Evolutionary conservation across 1,284 basidiomycete species (phyloP), one percentile per base, ranked within the genome.

Genomic region (Earliella scabrosa): DNA sequence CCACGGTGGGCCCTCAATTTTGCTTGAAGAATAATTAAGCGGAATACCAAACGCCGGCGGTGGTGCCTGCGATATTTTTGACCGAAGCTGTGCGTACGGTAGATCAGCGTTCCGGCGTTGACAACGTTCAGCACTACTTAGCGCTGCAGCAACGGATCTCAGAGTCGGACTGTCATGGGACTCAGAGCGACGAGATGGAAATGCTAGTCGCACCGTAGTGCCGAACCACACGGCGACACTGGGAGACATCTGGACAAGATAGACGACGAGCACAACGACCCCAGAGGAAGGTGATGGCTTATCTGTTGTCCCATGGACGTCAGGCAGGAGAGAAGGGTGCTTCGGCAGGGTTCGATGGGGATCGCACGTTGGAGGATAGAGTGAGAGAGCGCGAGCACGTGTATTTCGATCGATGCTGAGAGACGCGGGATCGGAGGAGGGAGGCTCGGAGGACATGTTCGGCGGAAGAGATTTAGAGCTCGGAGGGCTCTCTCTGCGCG

Each of bases 1-100:
- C 56, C 59, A 61, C 59, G 59, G 59, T 61, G 59, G 53, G 59
- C 50, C 56, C 59, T 60, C 49, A n/a, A n/a, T n/a, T n/a, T n/a
- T n/a, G n/a, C n/a, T n/a, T n/a, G n/a, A n/a, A n/a, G n/a, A n/a
- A n/a, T n/a, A n/a, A n/a, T n/a, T n/a, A n/a, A n/a, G n/a, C n/a
- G n/a, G n/a, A n/a, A n/a, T n/a, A n/a, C n/a, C n/a, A n/a, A n/a
- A n/a, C n/a, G n/a, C n/a, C n/a, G n/a, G n/a, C 59, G 59, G 59
- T 61, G 59, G 53, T 55, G 45, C 55, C 59, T 61, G 41, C 32
- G 14, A 34, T 41, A 40, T 54, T 50, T 54, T 45, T 40, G 8
- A 23, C 23, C 4, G 20, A 7, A n/a, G 18, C 7, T 44, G 23
- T 38, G 41, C 41, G 13, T 27, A 16, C n/a, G n/a, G n/a, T n/a